phyloP scores from a whole-genome alignment of 495 filamentous ascomycete genomes.

The Haplographium delicatum region DNA sequence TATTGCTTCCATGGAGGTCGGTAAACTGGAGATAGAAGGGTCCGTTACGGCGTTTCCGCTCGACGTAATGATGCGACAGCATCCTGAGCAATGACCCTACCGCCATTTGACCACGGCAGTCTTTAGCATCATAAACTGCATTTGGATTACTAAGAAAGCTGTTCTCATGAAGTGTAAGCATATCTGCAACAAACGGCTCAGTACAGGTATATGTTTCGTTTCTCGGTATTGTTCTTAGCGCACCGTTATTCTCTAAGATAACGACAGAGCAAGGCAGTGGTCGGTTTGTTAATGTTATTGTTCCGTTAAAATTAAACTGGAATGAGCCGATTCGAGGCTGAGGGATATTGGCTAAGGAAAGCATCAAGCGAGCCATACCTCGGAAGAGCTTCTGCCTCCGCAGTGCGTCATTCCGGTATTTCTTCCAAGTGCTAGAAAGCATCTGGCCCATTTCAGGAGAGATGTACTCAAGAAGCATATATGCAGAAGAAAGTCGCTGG shows the following conservation, averaged over 20 bases:
- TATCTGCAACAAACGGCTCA: constrained; percentile 32
- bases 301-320: constrained; percentile 24
- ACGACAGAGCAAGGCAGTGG: constrained; percentile 27
- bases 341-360: constrained; percentile 22
- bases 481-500: constrained; percentile 17
- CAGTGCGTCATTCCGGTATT: constrained; percentile 20
- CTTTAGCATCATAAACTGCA: constrained; percentile 26
- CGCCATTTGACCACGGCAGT: constrained; percentile 28
- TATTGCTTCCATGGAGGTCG: constrained; percentile 30
- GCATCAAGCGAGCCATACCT: constrained; percentile 25
- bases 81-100: constrained; percentile 28
- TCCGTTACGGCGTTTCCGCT: constrained; percentile 22
- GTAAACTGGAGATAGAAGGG: constrained; percentile 18
- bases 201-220: constrained; percentile 28
- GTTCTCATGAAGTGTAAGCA: constrained; percentile 31
- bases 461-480: constrained; percentile 36
- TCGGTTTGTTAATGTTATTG: constrained; percentile 26
- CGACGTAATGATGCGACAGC: constrained; percentile 26
- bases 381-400: constrained; percentile 21
- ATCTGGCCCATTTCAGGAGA: constrained; percentile 25
- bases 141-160: constrained; percentile 32
- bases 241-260: constrained; percentile 33
- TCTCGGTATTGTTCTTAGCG: constrained; percentile 30
- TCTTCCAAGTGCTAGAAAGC: constrained; percentile 33
- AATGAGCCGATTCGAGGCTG: constrained; percentile 29